Base-by-base conservation (phyloP, 1,284 basidiomycete species). In the Pholiota adiposa region DNA sequence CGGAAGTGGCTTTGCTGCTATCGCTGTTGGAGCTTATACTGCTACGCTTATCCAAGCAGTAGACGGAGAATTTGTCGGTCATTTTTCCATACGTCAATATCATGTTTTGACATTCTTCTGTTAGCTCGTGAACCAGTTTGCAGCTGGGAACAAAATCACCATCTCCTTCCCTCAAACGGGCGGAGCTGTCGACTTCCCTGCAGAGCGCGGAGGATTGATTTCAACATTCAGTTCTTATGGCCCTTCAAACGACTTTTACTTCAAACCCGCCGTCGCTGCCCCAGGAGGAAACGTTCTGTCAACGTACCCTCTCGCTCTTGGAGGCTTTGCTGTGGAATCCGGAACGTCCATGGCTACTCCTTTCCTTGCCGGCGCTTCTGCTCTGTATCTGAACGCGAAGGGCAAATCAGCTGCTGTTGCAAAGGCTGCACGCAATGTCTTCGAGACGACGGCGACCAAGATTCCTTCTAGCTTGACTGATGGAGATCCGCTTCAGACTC, bases 291-390 rank as follows among this genome's bases (percentile, higher is more conserved):
- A 80, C 61, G 87, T 89, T 57, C 72, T 88, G 11, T 87, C 82
- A 18, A 86, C 85, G 2, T 73, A 78, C 46, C 82, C 83, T 3
- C 64, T 77, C 51, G 72, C 73, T 36, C 66, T 78, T 7, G 83
- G 83, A 36, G 72, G 72, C 16, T 85, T 77, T 23, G 83, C 80
- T 21, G 68, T 79, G 21, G 54, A 67, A 12, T 79, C 77, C 23
- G 79, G 79, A 25, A 81, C 79, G 3, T 79, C 76, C 16, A 80
- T 81, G 79, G 75, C 79, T 12, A 76, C 77, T 0, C 83, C 82
- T 0, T 87, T 85, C 73, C 75, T 86, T 52, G 84, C 90, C 3
- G 90, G 89, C 9, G 79, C 82, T 41, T 79, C 85, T 14, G 90
- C 89, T 1, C 78, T 93, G 2, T 78, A 89, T 54, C 77, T 92